Evolutionary conservation across 306 rosid genomes (phyloP).

Genomic region (Abrus pulchellus): DNA sequence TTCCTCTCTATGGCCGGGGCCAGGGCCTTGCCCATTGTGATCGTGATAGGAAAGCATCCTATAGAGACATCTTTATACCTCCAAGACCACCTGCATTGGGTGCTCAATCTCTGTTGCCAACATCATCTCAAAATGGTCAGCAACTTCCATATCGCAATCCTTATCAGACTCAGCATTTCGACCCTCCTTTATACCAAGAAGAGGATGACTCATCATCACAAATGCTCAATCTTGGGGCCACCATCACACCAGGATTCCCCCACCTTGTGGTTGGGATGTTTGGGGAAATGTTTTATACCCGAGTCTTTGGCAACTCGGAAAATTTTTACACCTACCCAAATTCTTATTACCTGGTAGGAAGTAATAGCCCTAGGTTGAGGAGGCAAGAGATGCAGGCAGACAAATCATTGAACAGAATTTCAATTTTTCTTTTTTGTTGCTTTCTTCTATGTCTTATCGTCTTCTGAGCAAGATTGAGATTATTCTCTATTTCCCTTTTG

Average conservation of each 20-base stretch:
- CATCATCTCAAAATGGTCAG: slow-evolving; percentile 58
- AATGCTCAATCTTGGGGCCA: slow-evolving; percentile 55
- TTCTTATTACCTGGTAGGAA: slow-evolving; percentile 61
- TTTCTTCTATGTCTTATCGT: slow-evolving; percentile 79
- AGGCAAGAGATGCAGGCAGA: slow-evolving; percentile 89
- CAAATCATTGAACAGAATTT: slow-evolving; percentile 85
- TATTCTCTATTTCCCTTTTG: slow-evolving; percentile 41
- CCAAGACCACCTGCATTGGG: slow-evolving; percentile 85
- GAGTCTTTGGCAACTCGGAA: slow-evolving; percentile 76
- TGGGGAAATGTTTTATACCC: slow-evolving; percentile 70
- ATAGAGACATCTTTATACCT: slow-evolving; percentile 59
- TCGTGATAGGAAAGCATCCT: slow-evolving; percentile 45
- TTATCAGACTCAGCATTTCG: slow-evolving; percentile 69
- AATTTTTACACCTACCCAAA: slow-evolving; percentile 60
- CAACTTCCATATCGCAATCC: slow-evolving; percentile 86
- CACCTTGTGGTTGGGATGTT: slow-evolving; percentile 73
- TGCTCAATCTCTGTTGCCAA: slow-evolving; percentile 48
- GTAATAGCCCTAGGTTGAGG: slow-evolving; percentile 69
- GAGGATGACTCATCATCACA: slow-evolving; percentile 61
- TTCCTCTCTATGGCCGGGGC: slow-evolving; percentile 88
- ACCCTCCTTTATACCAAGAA: slow-evolving; percentile 48
- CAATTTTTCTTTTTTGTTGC: slow-evolving; percentile 84
- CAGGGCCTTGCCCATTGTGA: slow-evolving; percentile 39
- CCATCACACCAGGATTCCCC: slow-evolving; percentile 57
- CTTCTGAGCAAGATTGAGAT: slow-evolving; percentile 59